Evolutionary conservation across 2,329 filamentous ascomycete species (phyloP).

Genomic region (Dendrostoma leiphaemia): DNA sequence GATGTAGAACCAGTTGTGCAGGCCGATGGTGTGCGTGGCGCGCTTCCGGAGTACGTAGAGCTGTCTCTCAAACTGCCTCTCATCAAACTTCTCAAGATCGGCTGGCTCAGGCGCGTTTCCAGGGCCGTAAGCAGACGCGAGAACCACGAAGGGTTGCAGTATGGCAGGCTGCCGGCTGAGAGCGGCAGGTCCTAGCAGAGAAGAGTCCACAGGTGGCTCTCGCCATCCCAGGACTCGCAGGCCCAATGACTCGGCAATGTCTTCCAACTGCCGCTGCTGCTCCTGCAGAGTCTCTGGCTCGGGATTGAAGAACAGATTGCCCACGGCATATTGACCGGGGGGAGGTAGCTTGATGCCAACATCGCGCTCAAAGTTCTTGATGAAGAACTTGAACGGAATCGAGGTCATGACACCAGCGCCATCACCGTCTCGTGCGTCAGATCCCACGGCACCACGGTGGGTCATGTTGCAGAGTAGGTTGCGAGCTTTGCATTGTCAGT

Average conservation of each 20-base stretch:
- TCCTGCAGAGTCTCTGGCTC: slow-evolving; percentile 86
- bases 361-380: slow-evolving; percentile 96
- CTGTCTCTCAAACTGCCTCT: slow-evolving; percentile 85
- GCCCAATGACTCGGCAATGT: slow-evolving; percentile 83
- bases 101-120: slow-evolving; percentile 76
- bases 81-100: slow-evolving; percentile 79
- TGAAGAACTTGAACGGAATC: slow-evolving; percentile 96
- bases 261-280: slow-evolving; percentile 90
- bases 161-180: slow-evolving; percentile 93
- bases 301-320: slow-evolving; percentile 98
- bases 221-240: slow-evolving; percentile 94
- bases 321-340: slow-evolving; percentile 90
- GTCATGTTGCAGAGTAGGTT: slow-evolving; percentile 99
- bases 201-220: slow-evolving; percentile 90
- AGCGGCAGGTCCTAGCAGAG: slow-evolving; percentile 87
- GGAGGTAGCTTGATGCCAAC: slow-evolving; percentile 84
- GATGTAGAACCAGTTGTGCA: slow-evolving; percentile 98
- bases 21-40: slow-evolving; percentile 87
- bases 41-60: slow-evolving; percentile 93
- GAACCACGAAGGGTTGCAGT: slow-evolving; percentile 90
- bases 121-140: slow-evolving; percentile 79
- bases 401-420: slow-evolving; percentile 99
- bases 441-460: slow-evolving; percentile 96
- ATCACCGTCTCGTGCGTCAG: slow-evolving; percentile 95
- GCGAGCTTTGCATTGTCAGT: slow-evolving; percentile 56